Percentiles rank a stretch among this genome's conserved stretches.
These are phyloP conservation scores for Diaporthe capsici DNA, from an alignment of 2,329 filamentous ascomycete species.

Conservation along the genomic window DNA sequence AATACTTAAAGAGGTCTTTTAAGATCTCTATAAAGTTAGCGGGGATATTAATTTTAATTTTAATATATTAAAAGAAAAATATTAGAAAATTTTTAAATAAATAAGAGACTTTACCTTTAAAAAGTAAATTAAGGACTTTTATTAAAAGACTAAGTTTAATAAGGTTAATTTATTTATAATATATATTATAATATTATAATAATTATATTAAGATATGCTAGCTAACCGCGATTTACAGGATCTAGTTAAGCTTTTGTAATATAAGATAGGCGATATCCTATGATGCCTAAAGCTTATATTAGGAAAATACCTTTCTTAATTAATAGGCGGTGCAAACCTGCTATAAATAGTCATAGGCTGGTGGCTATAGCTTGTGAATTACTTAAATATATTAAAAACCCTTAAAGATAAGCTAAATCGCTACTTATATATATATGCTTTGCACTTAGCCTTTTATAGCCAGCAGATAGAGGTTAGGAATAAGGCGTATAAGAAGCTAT, in stretches of 20 bases:
- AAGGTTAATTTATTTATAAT: neutral
- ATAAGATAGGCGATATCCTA: neutral
- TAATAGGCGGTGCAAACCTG: neutral
- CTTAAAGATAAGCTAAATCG: neutral
- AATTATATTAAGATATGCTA: neutral
- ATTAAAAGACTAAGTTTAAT: neutral
- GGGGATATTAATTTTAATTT: too few relatives aligned
- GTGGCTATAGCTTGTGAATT: neutral
- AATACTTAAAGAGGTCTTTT: too few relatives aligned
- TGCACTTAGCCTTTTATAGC: neutral
- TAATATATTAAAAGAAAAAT: too few relatives aligned
- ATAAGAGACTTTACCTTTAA: too few relatives aligned
- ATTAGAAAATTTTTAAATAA: too few relatives aligned
- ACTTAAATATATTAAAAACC: neutral
- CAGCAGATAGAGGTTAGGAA: neutral
- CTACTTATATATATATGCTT: neutral
- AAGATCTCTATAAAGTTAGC: too few relatives aligned
- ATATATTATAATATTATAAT: neutral
- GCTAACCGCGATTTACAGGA: neutral
- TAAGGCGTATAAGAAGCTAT: neutral
- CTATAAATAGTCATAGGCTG: neutral
- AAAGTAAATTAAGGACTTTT: too few relatives aligned
- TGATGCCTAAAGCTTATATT: neutral
- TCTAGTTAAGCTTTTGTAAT: neutral
- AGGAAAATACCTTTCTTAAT: neutral